These are phyloP conservation scores for Eucommia ulmoides DNA, from an alignment of 257 asterid genomes.

Conservation along the genomic window DNA sequence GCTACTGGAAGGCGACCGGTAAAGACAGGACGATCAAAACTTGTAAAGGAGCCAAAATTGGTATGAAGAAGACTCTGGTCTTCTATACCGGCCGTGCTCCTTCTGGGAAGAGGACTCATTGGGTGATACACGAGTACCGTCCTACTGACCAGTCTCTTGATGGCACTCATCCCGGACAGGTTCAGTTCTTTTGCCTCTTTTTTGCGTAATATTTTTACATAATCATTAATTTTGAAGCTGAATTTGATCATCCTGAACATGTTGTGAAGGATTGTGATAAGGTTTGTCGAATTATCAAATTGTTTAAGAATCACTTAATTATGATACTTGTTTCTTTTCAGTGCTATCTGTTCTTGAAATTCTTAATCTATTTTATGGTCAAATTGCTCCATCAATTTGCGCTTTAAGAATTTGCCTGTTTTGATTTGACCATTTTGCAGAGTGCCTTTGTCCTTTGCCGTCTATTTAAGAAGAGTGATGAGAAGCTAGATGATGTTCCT, in stretches of 20 bases:
- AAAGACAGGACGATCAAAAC: constrained; percentile 69
- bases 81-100: constrained; percentile 95
- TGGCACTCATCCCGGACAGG: constrained; percentile 98
- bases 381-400: background rate
- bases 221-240: background rate
- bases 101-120: constrained; percentile 78
- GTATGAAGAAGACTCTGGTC: constrained; percentile 89
- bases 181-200: constrained; percentile 8
- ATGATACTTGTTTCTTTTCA: background rate
- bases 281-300: background rate
- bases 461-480: constrained; percentile 59
- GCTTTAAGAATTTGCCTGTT: background rate
- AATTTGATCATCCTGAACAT: background rate
- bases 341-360: no score
- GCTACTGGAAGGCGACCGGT: constrained; percentile 99
- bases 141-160: constrained; percentile 72
- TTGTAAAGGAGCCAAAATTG: constrained; percentile 64
- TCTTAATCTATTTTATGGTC: background rate
- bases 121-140: constrained; percentile 99
- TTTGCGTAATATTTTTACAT: background rate
- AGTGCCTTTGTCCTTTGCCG: constrained; percentile 87
- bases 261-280: background rate
- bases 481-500: constrained; percentile 58
- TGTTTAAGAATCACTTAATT: background rate
- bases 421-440: constrained; percentile 17